A percentile compares a stretch with the other conserved stretches of the same genome.
These are phyloP conservation scores for Panellus pusillus DNA, from an alignment of 768 basidiomycete species.

Conservation along the genomic window DNA sequence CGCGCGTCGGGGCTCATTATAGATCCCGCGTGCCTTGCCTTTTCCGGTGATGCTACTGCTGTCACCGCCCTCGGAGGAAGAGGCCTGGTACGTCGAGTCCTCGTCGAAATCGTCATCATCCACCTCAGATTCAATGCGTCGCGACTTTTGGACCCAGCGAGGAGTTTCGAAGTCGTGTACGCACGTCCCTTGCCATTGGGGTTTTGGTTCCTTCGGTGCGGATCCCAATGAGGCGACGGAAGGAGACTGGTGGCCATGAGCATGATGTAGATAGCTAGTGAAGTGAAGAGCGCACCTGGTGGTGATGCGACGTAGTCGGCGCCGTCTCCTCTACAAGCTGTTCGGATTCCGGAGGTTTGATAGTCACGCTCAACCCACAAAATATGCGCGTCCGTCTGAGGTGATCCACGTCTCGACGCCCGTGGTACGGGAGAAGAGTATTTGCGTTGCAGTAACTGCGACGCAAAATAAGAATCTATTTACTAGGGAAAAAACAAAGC, in stretches of 20 bases:
- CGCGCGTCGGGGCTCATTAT: conserved; percentile 67
- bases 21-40: conserved; percentile 33
- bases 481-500: neutral
- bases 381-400: conserved; percentile 80
- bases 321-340: conserved; percentile 11
- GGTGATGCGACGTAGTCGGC: conserved; percentile 6
- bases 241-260: conserved; percentile 8
- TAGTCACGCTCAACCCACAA: conserved; percentile 60
- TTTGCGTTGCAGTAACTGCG: conserved; percentile 64
- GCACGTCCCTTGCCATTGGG: conserved; percentile 74
- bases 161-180: conserved; percentile 74
- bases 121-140: conserved; percentile 51
- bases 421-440: conserved; percentile 56
- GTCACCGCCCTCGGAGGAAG: conserved; percentile 9
- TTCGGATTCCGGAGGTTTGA: conserved; percentile 17
- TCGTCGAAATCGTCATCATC: conserved; percentile 23
- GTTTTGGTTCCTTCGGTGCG: conserved; percentile 21
- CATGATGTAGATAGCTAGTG: neutral
- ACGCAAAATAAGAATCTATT: neutral
- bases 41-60: conserved; percentile 6
- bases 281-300: conserved; percentile 2
- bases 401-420: conserved; percentile 83
- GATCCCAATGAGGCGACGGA: conserved; percentile 24
- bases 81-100: neutral
- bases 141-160: conserved; percentile 78